Evolutionary conservation across 2,329 filamentous ascomycete species (phyloP), one percentile per base, ranked within the genome.

Genomic region (Cryoendolithus antarcticus): DNA sequence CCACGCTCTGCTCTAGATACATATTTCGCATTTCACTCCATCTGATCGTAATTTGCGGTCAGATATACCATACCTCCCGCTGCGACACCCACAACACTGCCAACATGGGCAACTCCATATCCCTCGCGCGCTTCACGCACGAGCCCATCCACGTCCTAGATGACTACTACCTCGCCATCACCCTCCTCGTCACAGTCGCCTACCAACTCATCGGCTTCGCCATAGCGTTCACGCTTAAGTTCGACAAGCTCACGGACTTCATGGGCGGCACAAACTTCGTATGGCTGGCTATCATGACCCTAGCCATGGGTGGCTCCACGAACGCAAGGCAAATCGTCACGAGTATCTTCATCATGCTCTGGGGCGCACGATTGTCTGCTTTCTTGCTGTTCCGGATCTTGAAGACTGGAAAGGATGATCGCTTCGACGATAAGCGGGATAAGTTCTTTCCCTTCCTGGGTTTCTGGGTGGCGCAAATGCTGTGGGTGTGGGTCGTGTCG

Each of bases 161-260:
- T 55, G 60, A 75, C 51, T 84, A 82, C 59, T 82, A 82, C 52
- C 72, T 84, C 32, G 70, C 71, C 46, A 79, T 83, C 48, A 82
- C 79, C 5, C 67, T 80, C 30, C 64, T 84, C 41, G 70, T 83
- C 44, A 83, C 80, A 3, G 61, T 83, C 44, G 77, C 61, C 34
- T 83, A 82, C 55, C 80, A 84, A 54, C 66, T 84, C 3, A 66
- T 78, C 50, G 82, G 81, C 65, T 84, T 84, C 55, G 60, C 71
- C 13, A 73, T 83, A 38, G 78, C 80, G 2, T 83, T 73, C 45
- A 65, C 66, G 9, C 63, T 77, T 47, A 77, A 81, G 48, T 82
- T 83, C 51, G 79, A 84, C 63, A 83, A 83, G 49, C 63, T 83
- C 6, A 82, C 79, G 5, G 77, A 83, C 56, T 79, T 83, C 52